Evolutionary conservation across 208 protist genomes (phyloP), one percentile per base, ranked within the genome.

Genomic region (Trypanosoma scelopori): DNA sequence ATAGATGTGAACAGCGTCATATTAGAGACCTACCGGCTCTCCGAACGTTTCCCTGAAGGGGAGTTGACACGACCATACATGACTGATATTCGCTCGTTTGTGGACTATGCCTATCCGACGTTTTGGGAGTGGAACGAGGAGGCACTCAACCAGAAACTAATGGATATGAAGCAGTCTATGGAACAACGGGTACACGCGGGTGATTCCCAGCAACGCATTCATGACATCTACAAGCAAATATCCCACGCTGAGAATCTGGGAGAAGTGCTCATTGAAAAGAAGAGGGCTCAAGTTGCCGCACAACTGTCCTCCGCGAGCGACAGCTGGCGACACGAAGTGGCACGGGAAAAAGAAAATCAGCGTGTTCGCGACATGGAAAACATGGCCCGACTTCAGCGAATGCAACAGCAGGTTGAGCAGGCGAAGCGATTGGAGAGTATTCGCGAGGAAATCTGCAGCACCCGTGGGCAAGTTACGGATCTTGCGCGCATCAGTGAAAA

Each of bases 271-370:
- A n/a, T 93, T 18, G 75, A 87, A 68, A 71, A 83, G 69, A 76
- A 89, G 56, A 80, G 78, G 15, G 84, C 78, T 20, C 59, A 69
- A n/a, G 63, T 91, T 20, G 71, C 84, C 13, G 85, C 85, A 79
- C 80, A 79, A 83, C 62, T 69, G n/a, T 55, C 0, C 6, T 41
- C 42, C 32, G 52, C 20, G 48, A 56, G 25, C 20, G 60, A 81
- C 3, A 66, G 42, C 16, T 53, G 58, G 50, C 28, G 13, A 39
- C 35, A 59, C 18, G 66, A 56, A 1, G 30, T 78, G 12, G 39
- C 27, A 11, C 60, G 64, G 13, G 67, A 78, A 55, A 66, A 58
- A 32, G 59, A 78, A 68, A 77, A 41, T 63, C 80, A 43, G 52
- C 76, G 30, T 35, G 76, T 6, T 28, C 78, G 18, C 84, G 85